These are phyloP conservation scores for Suillus alpinus DNA, from an alignment of 768 basidiomycete genomes.

Conservation along the genomic window DNA sequence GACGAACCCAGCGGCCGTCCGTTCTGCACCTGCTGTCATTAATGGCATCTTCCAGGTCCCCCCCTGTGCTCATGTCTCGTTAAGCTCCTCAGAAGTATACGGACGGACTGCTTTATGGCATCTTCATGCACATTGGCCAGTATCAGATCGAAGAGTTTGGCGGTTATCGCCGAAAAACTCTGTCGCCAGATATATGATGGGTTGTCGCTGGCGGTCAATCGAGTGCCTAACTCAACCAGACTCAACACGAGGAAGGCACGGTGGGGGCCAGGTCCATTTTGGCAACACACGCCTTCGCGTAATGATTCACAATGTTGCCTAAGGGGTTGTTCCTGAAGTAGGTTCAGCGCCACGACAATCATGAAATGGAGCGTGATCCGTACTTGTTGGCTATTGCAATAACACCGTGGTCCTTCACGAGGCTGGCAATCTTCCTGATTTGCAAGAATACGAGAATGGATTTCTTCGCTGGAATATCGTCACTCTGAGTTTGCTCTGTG, in stretches of 20 bases:
- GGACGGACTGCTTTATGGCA: slow-evolving; percentile 77
- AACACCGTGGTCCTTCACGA: slow-evolving; percentile 63
- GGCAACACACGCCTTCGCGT: slow-evolving; percentile 44
- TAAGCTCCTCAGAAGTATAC: slow-evolving; percentile 55
- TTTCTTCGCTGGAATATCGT: slow-evolving; percentile 81
- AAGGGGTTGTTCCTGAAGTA: slow-evolving; percentile 79
- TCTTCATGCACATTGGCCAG: slow-evolving; percentile 62
- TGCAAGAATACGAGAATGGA: slow-evolving; percentile 54
- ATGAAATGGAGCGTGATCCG: slow-evolving; percentile 17
- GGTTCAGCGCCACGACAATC: not conserved
- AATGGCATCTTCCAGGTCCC: slow-evolving; percentile 55
- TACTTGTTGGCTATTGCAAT: slow-evolving; percentile 94
- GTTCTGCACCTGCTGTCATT: slow-evolving; percentile 45
- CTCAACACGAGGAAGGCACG: slow-evolving; percentile 70
- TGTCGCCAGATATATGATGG: slow-evolving; percentile 74
- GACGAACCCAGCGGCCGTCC: slow-evolving; percentile 59
- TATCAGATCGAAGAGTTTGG: slow-evolving; percentile 70
- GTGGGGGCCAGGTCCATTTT: slow-evolving; percentile 33
- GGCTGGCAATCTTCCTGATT: slow-evolving; percentile 61
- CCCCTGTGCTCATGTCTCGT: slow-evolving; percentile 64
- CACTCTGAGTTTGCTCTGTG: slow-evolving; percentile 65
- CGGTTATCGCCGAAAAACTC: slow-evolving; percentile 80
- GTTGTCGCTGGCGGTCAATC: slow-evolving; percentile 55
- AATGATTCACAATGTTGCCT: slow-evolving; percentile 71
- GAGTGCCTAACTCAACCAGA: slow-evolving; percentile 58